Evolutionary conservation across 306 rosid species (phyloP).

Genomic region (Medicago ruthenica): DNA sequence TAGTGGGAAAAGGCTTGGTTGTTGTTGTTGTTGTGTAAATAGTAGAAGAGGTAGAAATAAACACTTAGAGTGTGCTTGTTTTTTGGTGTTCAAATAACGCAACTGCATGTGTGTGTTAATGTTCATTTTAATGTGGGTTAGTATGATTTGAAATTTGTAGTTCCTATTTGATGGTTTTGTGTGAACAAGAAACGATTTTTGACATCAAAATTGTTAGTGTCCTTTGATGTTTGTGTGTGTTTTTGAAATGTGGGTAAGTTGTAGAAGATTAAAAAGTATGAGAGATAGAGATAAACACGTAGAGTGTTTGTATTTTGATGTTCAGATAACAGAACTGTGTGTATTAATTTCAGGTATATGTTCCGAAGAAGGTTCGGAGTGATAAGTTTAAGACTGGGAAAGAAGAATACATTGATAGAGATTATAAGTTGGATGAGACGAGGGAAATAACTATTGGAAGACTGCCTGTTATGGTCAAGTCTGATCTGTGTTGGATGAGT

Average conservation of each 20-base stretch:
- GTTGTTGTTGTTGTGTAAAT: too few species aligned
- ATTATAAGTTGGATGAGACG: conserved; percentile 40
- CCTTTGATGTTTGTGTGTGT: not conserved
- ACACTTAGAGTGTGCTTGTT: too few species aligned
- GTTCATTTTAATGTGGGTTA: too few species aligned
- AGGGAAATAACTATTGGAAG: conserved; percentile 77
- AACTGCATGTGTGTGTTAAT: too few species aligned
- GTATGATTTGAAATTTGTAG: not conserved
- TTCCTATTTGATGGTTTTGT: conserved; percentile 26
- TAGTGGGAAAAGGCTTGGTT: too few species aligned
- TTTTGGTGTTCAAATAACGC: too few species aligned
- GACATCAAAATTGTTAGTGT: not conserved
- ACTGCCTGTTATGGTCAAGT: conserved; percentile 92
- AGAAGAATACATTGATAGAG: conserved; percentile 60
- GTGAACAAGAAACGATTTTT: not conserved
- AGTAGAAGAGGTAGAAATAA: too few species aligned
- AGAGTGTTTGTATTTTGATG: not conserved
- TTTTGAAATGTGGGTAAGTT: not conserved
- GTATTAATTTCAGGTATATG: conserved; percentile 62
- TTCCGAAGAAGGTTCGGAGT: conserved; percentile 58
- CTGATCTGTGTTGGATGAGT: conserved; percentile 90
- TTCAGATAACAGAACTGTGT: not conserved
- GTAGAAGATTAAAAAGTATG: not conserved
- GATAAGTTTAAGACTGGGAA: conserved; percentile 91
- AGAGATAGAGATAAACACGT: not conserved